Base-by-base conservation (phyloP, 352 stramenopile genomes). In the Pythium vanterpoolii region DNA sequence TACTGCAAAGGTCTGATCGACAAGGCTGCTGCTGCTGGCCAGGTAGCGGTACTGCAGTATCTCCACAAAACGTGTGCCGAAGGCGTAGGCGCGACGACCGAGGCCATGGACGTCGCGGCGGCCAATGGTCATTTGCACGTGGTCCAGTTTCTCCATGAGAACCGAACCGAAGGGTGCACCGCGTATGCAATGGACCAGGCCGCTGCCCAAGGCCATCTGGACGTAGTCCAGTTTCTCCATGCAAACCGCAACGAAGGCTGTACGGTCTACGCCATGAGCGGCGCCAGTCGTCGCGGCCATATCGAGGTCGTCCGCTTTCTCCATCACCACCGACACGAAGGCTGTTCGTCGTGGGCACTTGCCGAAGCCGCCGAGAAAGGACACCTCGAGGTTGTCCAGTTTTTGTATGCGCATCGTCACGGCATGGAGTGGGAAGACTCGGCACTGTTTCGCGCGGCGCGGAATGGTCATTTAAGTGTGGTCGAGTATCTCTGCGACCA, bases 241-340 rank as follows among this genome's bases (percentile, higher is more conserved):
- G 24, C 24, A 4, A 18, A 61, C 30, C 64, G 64, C 10, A 23
- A 18, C 4, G 64, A 72, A 55, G 64, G 64, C 14, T 64, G 53
- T 23, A 72, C 64, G 23, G 51, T 59, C 8, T 62, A 65, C 45
- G 64, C 64, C 10, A 72, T 72, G 64, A 46, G 56, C 31, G 54
- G 27, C 4, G 64, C 64, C 7, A 55, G 48, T 8, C 24, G 46
- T 0, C 47, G 44, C 23, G 56, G 53, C 14, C 39, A 71, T 27
- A 30, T 71, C n/a, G 46, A 52, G 1, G 42, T 71, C 7, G 38
- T 71, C 2, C 38, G 34, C 48, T 77, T 68, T 52, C 61, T 77
- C 8, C 61, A 68, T 11, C 19, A 36, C 0, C 26, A 68, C 21
- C 61, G 61, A 18, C 18, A 9, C 0, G 61, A 68, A 47, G 47